Conservation (phyloP, 2,329 filamentous ascomycete species). For the Huntiella moniliformis region DNA sequence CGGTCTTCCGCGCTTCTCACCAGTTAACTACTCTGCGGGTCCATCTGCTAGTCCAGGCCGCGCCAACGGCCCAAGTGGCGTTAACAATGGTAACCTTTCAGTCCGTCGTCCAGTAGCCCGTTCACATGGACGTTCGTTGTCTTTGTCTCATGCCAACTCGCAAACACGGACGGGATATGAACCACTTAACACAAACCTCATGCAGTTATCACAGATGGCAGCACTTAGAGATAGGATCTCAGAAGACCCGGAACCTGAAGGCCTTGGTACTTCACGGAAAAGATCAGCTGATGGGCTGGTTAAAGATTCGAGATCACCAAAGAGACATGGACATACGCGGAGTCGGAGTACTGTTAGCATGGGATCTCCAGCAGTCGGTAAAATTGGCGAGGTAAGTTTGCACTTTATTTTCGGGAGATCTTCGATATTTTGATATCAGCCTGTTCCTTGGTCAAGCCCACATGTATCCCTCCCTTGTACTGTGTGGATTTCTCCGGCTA, state of each 20-base stretch:
- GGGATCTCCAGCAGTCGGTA: constrained; percentile 38
- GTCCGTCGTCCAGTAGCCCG: neutral
- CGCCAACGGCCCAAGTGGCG: neutral
- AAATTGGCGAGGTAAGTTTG: constrained; percentile 39
- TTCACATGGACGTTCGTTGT: neutral
- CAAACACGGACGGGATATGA: constrained; percentile 11
- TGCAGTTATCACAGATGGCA: constrained; percentile 33
- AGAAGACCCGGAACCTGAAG: constrained; percentile 18
- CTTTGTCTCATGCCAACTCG: neutral
- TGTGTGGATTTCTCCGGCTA: too few relatives aligned
- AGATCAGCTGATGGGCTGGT: constrained; percentile 51
- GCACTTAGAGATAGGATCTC: constrained; percentile 25
- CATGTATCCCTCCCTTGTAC: constrained; percentile 1
- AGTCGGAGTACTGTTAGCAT: constrained; percentile 46
- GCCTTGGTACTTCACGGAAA: constrained; percentile 28
- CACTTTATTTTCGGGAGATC: neutral
- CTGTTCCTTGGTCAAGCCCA: neutral
- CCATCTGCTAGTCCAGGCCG: neutral
- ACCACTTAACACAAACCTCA: constrained; percentile 22
- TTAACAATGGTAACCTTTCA: neutral
- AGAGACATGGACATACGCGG: constrained; percentile 35
- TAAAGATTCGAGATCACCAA: constrained; percentile 23
- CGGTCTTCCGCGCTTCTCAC: constrained; percentile 1
- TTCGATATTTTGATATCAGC: neutral
- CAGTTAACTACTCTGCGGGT: constrained; percentile 2